Evolutionary conservation across 2,329 filamentous ascomycete species (phyloP), one percentile per base, ranked within the genome.

Genomic region (Pseudogymnoascus sp.): DNA sequence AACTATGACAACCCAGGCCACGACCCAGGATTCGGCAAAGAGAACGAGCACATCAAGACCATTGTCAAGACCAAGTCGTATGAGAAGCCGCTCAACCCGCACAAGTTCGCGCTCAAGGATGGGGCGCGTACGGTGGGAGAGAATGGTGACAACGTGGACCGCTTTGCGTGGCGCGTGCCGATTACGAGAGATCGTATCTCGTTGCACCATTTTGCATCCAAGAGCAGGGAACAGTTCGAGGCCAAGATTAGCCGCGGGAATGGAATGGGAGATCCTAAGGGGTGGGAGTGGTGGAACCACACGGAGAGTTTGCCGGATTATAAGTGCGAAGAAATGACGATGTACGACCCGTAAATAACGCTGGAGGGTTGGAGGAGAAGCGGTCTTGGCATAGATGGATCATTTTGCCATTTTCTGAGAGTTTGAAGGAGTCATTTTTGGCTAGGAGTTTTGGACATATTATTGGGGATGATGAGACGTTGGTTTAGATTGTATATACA

Each of bases 161-260:
- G 61, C 6, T 61, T 58, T 3, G 69, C 67, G 3, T 69, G 63
- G 47, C 63, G 71, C 6, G 62, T 61, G 33, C 71, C 71, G 14
- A 69, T 72, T 35, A 71, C 69, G 4, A 67, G 69, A 37, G 63
- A 70, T 39, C 62, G 69, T 16, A 64, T 74, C 47, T 67, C 63
- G 0, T 47, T 74, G 47, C 72, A 74, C 65, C 71, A 74, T 60
- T 74, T 72, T 61, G 68, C 68, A 8, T 63, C 70, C 30, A 72
- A 72, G 66, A 73, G 71, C 59, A 63, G 62, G n/a, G 67, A 70
- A 61, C 68, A 74, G 59, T 74, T 64, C 60, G 67, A 67, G 61
- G 66, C 69, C 62, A 71, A 71, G 64, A 66, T 69, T 58, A 61
- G 66, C 36, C 61, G 67, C n/a, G 65, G 69, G 12, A 69, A 69